Conservation (phyloP, 169 alveolate genomes). For the Cryptosporidium ubiquitum region DNA sequence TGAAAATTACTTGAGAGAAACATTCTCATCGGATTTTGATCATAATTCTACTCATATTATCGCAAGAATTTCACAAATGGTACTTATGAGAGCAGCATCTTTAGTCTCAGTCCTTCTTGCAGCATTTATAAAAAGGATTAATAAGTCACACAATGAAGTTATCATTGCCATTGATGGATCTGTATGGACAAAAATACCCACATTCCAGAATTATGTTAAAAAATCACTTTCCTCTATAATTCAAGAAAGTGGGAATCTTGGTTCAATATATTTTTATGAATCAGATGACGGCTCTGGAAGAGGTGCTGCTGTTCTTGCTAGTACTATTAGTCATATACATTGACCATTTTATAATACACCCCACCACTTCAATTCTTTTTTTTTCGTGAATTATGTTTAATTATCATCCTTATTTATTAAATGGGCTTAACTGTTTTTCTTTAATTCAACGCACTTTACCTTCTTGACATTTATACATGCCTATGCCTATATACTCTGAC, state of each 20-base stretch:
- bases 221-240: neutral
- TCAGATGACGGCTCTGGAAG: conserved; percentile 68
- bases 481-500: too few relatives aligned
- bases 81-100: conserved; percentile 46
- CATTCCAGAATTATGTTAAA: neutral
- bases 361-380: neutral
- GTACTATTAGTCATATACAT: neutral
- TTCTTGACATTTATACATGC: neutral
- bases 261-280: conserved; percentile 20
- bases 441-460: too few relatives aligned
- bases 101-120: conserved; percentile 43
- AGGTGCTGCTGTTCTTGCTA: conserved; percentile 65
- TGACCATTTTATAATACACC: neutral
- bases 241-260: neutral
- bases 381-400: neutral
- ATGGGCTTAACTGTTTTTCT: neutral
- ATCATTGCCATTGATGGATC: conserved; percentile 67
- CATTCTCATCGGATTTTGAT: neutral
- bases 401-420: neutral
- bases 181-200: conserved; percentile 45
- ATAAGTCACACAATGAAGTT: neutral
- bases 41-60: neutral
- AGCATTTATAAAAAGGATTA: conserved; percentile 14
- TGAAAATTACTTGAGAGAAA: neutral
- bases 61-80: conserved; percentile 5